phyloP scores from a whole-genome alignment of 1,284 basidiomycete genomes.

The Volvariella volvacea region DNA sequence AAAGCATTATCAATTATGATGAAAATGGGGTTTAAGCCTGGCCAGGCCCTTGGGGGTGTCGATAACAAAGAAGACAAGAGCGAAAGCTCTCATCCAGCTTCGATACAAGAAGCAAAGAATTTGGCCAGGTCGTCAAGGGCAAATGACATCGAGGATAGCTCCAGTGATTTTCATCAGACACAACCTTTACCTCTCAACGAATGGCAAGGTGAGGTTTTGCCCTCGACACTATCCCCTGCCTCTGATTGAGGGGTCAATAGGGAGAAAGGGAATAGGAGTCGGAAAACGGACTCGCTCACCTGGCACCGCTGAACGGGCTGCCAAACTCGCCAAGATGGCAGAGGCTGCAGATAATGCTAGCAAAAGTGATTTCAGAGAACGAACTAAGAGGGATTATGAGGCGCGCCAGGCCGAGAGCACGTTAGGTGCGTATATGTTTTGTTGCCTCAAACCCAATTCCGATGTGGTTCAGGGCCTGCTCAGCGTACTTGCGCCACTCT shows the following conservation, averaged over 20 bases:
- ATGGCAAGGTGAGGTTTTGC: slow-evolving; percentile 65
- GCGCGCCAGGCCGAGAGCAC: slow-evolving; percentile 64
- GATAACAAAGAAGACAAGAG: slow-evolving; percentile 16
- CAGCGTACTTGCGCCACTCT: slow-evolving; percentile 66
- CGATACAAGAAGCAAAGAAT: slow-evolving; percentile 8
- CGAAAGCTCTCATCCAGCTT: slow-evolving; percentile 10
- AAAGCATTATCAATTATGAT: slow-evolving; percentile 83
- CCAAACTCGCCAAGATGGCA: slow-evolving; percentile 68
- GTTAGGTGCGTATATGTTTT: slow-evolving; percentile 31
- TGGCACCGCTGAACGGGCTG: slow-evolving; percentile 49
- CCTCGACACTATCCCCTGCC: too few species aligned
- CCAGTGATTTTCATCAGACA: slow-evolving; percentile 31
- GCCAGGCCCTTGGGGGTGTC: slow-evolving; percentile 59
- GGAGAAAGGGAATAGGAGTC: slow-evolving; percentile 70
- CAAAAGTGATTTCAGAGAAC: slow-evolving; percentile 57
- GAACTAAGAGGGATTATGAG: slow-evolving; percentile 64
- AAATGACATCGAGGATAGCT: too few species aligned
- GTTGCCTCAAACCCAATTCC: slow-evolving; percentile 2
- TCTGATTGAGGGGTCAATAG: slow-evolving; percentile 28
- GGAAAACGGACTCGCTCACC: slow-evolving; percentile 66
- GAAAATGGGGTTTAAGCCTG: slow-evolving; percentile 85
- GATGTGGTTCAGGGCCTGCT: slow-evolving; percentile 35
- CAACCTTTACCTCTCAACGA: slow-evolving; percentile 68
- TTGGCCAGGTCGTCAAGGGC: not conserved
- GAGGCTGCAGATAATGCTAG: slow-evolving; percentile 35